Evolutionary conservation across 2,329 filamentous ascomycete genomes (phyloP), one percentile per base, ranked within the genome.

Genomic region (Cercospora beticola): DNA sequence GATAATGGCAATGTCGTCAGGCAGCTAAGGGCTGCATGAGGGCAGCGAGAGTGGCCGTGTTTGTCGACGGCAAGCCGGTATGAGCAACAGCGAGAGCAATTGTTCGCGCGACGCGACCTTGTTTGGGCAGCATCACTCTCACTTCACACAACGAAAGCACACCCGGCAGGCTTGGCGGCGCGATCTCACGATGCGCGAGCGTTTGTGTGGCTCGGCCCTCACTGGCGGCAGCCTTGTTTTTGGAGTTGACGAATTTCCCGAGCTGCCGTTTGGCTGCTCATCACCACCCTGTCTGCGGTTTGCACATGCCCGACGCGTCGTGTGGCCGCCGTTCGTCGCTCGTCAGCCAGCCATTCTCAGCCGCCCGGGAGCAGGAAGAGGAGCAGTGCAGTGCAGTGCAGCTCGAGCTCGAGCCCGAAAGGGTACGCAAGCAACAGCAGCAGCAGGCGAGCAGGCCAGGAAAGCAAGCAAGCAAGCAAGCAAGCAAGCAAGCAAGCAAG

Each of bases 101-200:
- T 54, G 33, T 40, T 40, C 33, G 33, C 33, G 33, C 33, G 33
- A 14, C 33, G 33, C 33, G 14, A 31, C 23, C 28, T 57, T 57
- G 54, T 30, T 58, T 58, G 54, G 54, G 54, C 54, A 58, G 54
- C 54, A 58, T 26, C 21, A 30, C 54, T 16, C 49, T 28, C 21
- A n/a, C 26, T 28, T 28, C 54, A n/a, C 54, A 18, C 43, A 30
- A 43, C 36, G 36, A 43, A 16, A n/a, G 36, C 36, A 4, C 36
- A 43, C 36, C 36, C 36, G 23, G 26, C 23, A 18, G 23, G 54
- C 54, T 58, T 58, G 54, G 54, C 54, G 30, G 54, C 54, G 30
- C 54, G 54, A 58, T 58, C 46, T 52, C 54, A 58, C 54, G 54
- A 58, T 58, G 54, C 54, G 54, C 26, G 54, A 58, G 26, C 26